Evolutionary conservation across 805 yeast species (phyloP), one percentile per base, ranked within the genome.

Genomic region (Kurtzmaniella fragi): DNA sequence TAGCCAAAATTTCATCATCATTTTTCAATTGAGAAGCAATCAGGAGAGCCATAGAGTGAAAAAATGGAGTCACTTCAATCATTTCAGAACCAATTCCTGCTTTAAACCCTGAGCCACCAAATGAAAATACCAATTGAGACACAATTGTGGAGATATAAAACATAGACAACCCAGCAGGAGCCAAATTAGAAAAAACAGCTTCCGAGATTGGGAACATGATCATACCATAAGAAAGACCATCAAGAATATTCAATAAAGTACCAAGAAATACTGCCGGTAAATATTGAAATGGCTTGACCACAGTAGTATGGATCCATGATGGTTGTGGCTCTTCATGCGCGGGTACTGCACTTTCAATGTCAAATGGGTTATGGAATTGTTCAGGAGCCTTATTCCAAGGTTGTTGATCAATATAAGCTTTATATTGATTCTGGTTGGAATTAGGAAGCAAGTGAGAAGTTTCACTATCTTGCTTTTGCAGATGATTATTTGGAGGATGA

Each of bases 51-150:
- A 93, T 90, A 2, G 95, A 75, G 55, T 93, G 99, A 69, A 91
- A 91, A 59, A 93, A 93, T 2, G 99, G 99, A 2, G 96, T 95
- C n/a, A 93, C 88, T 59, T 93, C 99, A 48, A 93, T 93, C 99
- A 93, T 93, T 63, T 93, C 98, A 3, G 96, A 85, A 1, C 99
- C 99, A 32, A 91, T 80, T n/a, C 95, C 96, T 2, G 89, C 75
- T 44, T 78, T 79, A 65, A 93, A 91, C 7, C 86, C 84, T 12
- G 96, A 86, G 1, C 95, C 95, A 12, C 99, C 99, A 17, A 86
- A 61, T 0, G 97, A 89, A 56, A 78, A 90, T 5, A 88, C 85
- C 46, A 89, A 63, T 59, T 93, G 99, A 0, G 95, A 84, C 1
- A 91, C 75, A n/a, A 93, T 75, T 26, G 96, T 85, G 4, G 95